These are phyloP conservation scores for Salix arbutifolia DNA, from an alignment of 345 rosid genomes.

Conservation along the genomic window DNA sequence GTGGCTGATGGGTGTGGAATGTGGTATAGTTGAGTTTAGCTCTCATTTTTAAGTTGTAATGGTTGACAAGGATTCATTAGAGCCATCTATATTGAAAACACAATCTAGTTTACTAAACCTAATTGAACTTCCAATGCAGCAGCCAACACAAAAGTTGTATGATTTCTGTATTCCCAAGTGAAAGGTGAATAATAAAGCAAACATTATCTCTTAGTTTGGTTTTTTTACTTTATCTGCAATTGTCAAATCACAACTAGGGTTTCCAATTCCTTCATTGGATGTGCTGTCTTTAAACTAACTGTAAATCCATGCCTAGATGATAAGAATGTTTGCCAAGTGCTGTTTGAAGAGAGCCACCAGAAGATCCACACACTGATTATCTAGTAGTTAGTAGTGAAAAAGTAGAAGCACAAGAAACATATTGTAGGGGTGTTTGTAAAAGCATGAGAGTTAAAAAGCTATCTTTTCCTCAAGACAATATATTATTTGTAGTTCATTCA, in stretches of 20 bases:
- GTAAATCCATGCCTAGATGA: not conserved
- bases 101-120: not conserved
- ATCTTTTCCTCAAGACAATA: constrained; percentile 69
- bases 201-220: not conserved
- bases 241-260: not conserved
- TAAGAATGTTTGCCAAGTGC: constrained; percentile 19
- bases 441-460: constrained; percentile 39
- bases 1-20: no score
- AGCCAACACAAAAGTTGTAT: no score
- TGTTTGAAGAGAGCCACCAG: constrained; percentile 49
- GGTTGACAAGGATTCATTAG: not conserved
- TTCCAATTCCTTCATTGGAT: not conserved
- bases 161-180: not conserved
- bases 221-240: not conserved
- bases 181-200: not conserved
- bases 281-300: not conserved
- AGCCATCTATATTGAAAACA: not conserved
- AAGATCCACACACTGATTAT: constrained; percentile 60
- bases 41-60: no score
- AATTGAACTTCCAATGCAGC: no score
- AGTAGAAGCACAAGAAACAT: constrained; percentile 53
- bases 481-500: constrained; percentile 44
- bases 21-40: no score
- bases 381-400: constrained; percentile 62
- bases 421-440: constrained; percentile 49